Evolutionary conservation across 2,329 filamentous ascomycete genomes (phyloP), one percentile per base, ranked within the genome.

Genomic region (Didymella pomorum): DNA sequence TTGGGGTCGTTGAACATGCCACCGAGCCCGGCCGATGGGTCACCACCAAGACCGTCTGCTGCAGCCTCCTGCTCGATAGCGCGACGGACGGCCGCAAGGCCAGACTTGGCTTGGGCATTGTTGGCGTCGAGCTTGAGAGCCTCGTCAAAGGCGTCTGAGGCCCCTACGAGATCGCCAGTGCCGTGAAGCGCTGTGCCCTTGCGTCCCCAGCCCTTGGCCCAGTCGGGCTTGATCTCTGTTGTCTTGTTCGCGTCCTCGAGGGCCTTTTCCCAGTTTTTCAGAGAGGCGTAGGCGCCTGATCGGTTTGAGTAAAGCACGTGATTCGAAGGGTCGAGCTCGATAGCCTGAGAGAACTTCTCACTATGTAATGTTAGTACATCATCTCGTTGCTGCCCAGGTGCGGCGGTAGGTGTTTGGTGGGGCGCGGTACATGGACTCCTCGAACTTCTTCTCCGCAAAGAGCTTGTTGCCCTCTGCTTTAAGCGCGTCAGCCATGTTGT

Each of bases 381-480:
- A 48, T 10, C 16, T 3, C 43, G 59, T 35, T 51, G 39, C 18
- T 42, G 21, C n/a, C 23, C 7, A 25, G 23, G 4, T 25, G 23
- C 14, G 23, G 41, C 21, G 33, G 50, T 45, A 48, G 33, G 39
- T 45, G 23, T 41, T 52, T 58, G 53, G 63, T 67, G 64, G 69
- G 67, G 65, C 65, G 87, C 92, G 80, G 80, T 86, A 98, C 94
- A 97, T 87, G 75, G 95, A 95, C 78, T 94, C 92, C 73, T 93
- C 86, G 79, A 97, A 99, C 80, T 98, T 93, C 86, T 98, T 98
- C 63, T 92, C 93, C 67, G 92, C 90, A 80, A 99, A 99, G 80
- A 96, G 93, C 84, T 96, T 96, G 85, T 99, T 99, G 83, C 94
- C 95, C 78, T 95, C 90, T 74, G 93, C 92, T 85, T 99, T 99